phyloP scores from a whole-genome alignment of 2,329 filamentous ascomycete species.

The Aspergillus tanneri region DNA sequence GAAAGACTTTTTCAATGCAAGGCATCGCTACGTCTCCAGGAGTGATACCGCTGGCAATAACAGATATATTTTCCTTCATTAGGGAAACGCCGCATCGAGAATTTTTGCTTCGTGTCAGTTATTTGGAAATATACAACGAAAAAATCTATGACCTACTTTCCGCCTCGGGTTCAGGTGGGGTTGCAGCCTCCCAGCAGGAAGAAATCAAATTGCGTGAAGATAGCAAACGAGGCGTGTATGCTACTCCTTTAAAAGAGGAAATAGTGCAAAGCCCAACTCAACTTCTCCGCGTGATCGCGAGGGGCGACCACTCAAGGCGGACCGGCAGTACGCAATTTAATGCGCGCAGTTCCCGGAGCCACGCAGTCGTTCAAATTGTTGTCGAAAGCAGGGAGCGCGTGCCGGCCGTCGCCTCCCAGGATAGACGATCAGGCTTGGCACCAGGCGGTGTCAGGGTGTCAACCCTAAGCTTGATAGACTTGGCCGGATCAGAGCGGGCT shows the following conservation, averaged over 20 bases:
- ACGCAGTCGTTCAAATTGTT: conserved; percentile 97
- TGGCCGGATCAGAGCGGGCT: conserved; percentile 93
- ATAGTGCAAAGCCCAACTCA: conserved; percentile 98
- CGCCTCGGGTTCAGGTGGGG: conserved; percentile 61
- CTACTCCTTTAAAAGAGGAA: conserved; percentile 92
- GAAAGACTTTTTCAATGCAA: conserved; percentile 99
- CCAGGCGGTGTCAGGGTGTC: conserved; percentile 94
- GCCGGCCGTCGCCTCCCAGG: conserved; percentile 53
- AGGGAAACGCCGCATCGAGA: conserved; percentile 92
- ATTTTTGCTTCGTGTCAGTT: conserved; percentile 92
- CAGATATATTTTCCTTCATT: conserved; percentile 98
- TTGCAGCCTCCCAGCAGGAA: conserved; percentile 65
- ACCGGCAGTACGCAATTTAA: conserved; percentile 98
- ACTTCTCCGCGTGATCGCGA: conserved; percentile 86
- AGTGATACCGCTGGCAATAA: conserved; percentile 95
- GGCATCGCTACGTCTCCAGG: conserved; percentile 92
- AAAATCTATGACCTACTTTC: conserved; percentile 91
- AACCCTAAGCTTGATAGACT: conserved; percentile 89
- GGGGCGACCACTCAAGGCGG: conserved; percentile 84
- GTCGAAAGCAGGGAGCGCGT: conserved; percentile 92
- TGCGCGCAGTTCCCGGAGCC: conserved; percentile 90
- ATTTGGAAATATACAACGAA: conserved; percentile 98
- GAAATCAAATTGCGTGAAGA: conserved; percentile 98
- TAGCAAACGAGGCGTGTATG: conserved; percentile 93
- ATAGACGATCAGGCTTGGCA: conserved; percentile 67